phyloP scores from a whole-genome alignment of 352 stramenopile genomes.

The Elongisporangium senticosum region DNA sequence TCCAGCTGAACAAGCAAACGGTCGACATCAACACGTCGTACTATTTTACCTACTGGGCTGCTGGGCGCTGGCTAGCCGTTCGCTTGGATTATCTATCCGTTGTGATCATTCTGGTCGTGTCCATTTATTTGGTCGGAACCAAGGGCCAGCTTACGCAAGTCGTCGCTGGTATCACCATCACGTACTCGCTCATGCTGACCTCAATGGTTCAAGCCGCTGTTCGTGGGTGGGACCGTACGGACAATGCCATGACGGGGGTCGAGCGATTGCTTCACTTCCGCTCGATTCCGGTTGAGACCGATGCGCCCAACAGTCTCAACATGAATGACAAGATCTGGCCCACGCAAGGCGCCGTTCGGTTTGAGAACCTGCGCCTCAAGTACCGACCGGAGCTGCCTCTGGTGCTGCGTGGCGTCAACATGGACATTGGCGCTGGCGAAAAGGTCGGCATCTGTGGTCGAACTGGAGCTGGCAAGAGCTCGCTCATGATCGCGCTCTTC shows the following conservation, averaged over 20 bases:
- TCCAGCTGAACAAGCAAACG: conserved; percentile 26
- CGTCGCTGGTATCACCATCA: conserved; percentile 24
- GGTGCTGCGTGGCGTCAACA: conserved; percentile 27
- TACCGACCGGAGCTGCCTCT: conserved; percentile 34
- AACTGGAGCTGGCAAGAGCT: conserved; percentile 40
- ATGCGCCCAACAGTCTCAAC: conserved; percentile 3
- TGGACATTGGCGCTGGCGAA: conserved; percentile 25
- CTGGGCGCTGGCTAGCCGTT: conserved; percentile 91
- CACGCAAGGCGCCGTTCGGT: conserved; percentile 19
- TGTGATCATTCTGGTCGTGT: conserved; percentile 84
- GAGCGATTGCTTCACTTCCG: conserved; percentile 31
- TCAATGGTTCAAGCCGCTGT: conserved; percentile 31
- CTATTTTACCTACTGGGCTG: conserved; percentile 47
- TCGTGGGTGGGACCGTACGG: conserved; percentile 13
- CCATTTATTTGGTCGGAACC: conserved; percentile 78
- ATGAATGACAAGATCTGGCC: conserved; percentile 10
- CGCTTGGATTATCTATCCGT: conserved; percentile 80
- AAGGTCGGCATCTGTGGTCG: conserved; percentile 55
- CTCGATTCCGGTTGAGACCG: conserved; percentile 13
- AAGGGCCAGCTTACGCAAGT: conserved; percentile 18
- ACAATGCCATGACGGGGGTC: conserved; percentile 37
- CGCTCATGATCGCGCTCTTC: conserved; percentile 39
- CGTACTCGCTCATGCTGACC: conserved; percentile 39
- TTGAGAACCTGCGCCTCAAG: conserved; percentile 22
- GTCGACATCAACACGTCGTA: conserved; percentile 38